These are phyloP conservation scores for Cyclanthera cordifolia DNA, from an alignment of 306 rosid species.

Conservation along the genomic window DNA sequence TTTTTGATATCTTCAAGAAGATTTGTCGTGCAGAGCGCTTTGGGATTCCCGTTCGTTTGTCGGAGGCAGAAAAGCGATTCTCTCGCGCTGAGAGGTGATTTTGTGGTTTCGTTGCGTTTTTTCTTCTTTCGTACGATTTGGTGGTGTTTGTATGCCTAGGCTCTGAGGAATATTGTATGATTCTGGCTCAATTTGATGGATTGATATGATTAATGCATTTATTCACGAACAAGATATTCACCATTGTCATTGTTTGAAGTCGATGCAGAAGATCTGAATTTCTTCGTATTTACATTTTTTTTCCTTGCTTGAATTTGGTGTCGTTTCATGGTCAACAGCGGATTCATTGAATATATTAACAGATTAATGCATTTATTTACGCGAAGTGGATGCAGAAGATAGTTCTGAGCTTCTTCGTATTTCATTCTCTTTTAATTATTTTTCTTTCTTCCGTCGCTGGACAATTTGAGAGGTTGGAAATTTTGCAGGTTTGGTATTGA, in stretches of 20 bases:
- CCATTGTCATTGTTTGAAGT: not conserved
- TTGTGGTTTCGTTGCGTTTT: not conserved
- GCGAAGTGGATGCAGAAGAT: not conserved
- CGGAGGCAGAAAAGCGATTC: slow-evolving; percentile 75
- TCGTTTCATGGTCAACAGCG: not conserved
- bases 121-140: not conserved
- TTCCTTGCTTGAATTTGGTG: not conserved
- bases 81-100: slow-evolving; percentile 77
- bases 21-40: slow-evolving; percentile 83
- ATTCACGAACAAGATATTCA: not conserved
- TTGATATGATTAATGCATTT: not conserved
- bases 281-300: not conserved
- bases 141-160: slow-evolving; percentile 11
- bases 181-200: slow-evolving; percentile 1
- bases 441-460: not conserved
- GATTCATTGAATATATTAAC: not conserved
- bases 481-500: slow-evolving; percentile 51
- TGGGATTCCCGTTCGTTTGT: slow-evolving; percentile 64
- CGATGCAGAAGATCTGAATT: not conserved
- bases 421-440: not conserved
- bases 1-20: slow-evolving; percentile 46
- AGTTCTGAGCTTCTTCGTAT: not conserved
- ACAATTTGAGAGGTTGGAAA: not conserved
- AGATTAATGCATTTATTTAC: slow-evolving; percentile 2
- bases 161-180: not conserved